These are phyloP conservation scores for Nepenthes alata DNA, from an alignment of 179 eudicot species.

Conservation along the genomic window DNA sequence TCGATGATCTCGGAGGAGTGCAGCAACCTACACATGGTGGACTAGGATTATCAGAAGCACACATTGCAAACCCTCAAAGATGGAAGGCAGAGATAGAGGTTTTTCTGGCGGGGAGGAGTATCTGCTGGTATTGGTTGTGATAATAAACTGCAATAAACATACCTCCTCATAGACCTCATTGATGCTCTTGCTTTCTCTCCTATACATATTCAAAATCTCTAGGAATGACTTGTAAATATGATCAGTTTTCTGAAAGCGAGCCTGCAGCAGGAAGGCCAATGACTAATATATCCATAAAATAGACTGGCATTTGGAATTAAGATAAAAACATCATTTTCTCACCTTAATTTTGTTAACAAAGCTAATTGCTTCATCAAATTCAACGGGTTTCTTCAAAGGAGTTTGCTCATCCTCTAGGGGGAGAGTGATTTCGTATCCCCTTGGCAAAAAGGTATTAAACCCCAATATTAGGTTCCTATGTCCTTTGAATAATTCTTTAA, in stretches of 20 bases:
- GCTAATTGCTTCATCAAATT: constrained; percentile 81
- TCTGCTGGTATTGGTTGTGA: too few species aligned
- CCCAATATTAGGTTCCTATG: constrained; percentile 77
- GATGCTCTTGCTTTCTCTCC: constrained; percentile 70
- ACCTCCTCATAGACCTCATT: constrained; percentile 84
- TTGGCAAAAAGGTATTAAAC: constrained; percentile 89
- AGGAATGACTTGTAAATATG: constrained; percentile 83
- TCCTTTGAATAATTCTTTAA: constrained; percentile 85
- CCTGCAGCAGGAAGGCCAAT: constrained; percentile 30
- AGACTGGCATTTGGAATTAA: constrained; percentile 1
- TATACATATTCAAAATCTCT: constrained; percentile 83
- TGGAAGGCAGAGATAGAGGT: background rate
- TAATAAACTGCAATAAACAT: constrained; percentile 5
- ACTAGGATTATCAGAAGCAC: background rate
- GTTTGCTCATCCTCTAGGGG: constrained; percentile 51
- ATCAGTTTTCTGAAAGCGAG: constrained; percentile 72
- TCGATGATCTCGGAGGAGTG: constrained; percentile 55
- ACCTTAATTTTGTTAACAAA: constrained; percentile 96
- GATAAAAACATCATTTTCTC: constrained; percentile 1
- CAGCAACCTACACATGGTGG: constrained; percentile 43
- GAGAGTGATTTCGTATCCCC: constrained; percentile 79
- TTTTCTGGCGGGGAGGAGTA: background rate
- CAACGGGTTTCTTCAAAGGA: constrained; percentile 61
- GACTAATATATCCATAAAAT: constrained; percentile 4
- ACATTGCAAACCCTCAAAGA: too few species aligned